phyloP scores from a whole-genome alignment of 2,329 filamentous ascomycete species.

The Zymoseptoria pseudotritici region DNA sequence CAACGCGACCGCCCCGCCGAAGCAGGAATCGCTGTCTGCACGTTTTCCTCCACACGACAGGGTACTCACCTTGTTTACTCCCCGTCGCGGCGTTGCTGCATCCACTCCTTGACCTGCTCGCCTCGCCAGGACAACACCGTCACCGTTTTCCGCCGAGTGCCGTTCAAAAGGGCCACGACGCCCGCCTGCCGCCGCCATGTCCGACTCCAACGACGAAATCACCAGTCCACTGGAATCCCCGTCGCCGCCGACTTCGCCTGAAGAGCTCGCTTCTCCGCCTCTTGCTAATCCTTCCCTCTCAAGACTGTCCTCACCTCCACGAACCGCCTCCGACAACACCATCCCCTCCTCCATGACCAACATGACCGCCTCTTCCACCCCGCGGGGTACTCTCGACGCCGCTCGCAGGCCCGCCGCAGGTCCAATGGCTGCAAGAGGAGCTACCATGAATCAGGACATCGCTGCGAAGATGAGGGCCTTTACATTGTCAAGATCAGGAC shows the following conservation, averaged over 20 bases:
- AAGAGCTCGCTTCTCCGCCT: slow-evolving; percentile 14
- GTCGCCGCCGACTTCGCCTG: slow-evolving; percentile 24
- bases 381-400: slow-evolving; percentile 67
- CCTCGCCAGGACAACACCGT: neutral
- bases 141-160: neutral
- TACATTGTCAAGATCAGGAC: slow-evolving; percentile 56
- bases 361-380: slow-evolving; percentile 79
- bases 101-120: neutral
- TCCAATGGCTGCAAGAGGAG: slow-evolving; percentile 39
- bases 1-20: neutral
- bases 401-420: slow-evolving; percentile 48
- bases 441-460: slow-evolving; percentile 47
- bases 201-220: slow-evolving; percentile 8
- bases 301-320: slow-evolving; percentile 8
- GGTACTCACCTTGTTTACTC: neutral
- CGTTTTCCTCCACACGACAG: neutral
- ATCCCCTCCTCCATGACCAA: slow-evolving; percentile 38
- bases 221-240: slow-evolving; percentile 14
- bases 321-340: slow-evolving; percentile 16
- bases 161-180: neutral
- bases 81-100: neutral
- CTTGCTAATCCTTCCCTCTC: slow-evolving; percentile 10
- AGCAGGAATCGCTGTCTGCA: neutral
- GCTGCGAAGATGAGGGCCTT: slow-evolving; percentile 64
- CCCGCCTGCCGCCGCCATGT: slow-evolving; percentile 7